These are phyloP conservation scores for Amesomyces nigricolor DNA, from an alignment of 2,329 filamentous ascomycete species.

Conservation along the genomic window DNA sequence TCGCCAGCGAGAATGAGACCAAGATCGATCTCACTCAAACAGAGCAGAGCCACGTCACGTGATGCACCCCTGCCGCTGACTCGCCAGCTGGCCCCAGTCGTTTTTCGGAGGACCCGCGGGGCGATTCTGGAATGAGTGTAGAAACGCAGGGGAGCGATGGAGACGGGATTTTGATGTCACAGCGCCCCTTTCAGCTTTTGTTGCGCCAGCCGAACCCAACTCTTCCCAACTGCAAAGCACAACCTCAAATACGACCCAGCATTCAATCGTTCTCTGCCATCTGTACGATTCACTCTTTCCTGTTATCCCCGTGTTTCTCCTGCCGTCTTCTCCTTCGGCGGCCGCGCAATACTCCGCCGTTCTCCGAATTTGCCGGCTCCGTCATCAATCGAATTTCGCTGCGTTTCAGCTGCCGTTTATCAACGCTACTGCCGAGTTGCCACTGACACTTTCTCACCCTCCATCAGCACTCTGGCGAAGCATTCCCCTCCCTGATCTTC, in stretches of 20 bases:
- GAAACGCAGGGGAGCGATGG: constrained; percentile 19
- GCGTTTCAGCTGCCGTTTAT: background rate
- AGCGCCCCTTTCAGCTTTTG: constrained; percentile 13
- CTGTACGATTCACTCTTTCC: background rate
- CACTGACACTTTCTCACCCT: background rate
- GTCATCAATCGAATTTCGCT: background rate
- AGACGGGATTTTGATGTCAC: constrained; percentile 26
- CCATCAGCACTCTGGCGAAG: constrained; percentile 15
- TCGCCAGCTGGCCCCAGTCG: constrained; percentile 11
- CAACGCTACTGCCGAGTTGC: constrained; percentile 1
- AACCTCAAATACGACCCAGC: background rate
- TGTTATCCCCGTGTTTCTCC: background rate
- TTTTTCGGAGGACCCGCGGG: constrained; percentile 7
- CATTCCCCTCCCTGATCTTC: background rate
- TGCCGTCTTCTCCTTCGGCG: background rate
- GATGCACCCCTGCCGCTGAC: constrained; percentile 12
- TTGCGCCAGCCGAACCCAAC: constrained; percentile 5
- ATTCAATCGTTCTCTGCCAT: background rate
- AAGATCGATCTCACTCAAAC: background rate
- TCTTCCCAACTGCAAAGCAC: background rate
- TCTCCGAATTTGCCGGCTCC: constrained; percentile 11
- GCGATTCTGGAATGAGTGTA: constrained; percentile 8
- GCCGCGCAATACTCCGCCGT: constrained; percentile 1
- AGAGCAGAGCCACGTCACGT: constrained; percentile 13
- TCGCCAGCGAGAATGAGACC: background rate